phyloP scores from a whole-genome alignment of 148 eudicot genomes.

The Pharnaceum exiguum region DNA sequence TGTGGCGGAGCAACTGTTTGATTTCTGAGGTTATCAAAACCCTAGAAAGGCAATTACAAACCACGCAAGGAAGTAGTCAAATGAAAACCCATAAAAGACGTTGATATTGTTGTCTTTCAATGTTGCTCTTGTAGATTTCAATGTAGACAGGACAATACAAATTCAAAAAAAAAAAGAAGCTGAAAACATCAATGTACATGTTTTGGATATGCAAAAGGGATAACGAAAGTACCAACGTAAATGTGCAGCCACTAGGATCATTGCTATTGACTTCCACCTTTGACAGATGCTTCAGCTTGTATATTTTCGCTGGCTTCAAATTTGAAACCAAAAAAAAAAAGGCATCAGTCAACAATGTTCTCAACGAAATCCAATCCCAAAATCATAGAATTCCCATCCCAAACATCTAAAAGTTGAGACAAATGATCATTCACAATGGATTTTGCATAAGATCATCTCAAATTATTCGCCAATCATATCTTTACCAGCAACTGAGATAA shows the following conservation, averaged over 20 bases:
- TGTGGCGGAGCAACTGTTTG: conserved; percentile 92
- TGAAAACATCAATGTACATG: not conserved
- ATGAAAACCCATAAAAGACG: not conserved
- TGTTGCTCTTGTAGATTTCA: not conserved
- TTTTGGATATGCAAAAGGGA: not conserved
- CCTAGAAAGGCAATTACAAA: conserved; percentile 33
- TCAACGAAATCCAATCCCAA: not conserved
- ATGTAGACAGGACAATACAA: not conserved
- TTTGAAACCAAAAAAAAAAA: conserved; percentile 5
- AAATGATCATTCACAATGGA: not conserved
- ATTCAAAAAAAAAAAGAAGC: not conserved
- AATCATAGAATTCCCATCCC: not conserved
- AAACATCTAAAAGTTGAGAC: not conserved
- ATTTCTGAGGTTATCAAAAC: conserved; percentile 96
- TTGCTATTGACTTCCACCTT: conserved; percentile 84
- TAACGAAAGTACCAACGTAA: conserved; percentile 57
- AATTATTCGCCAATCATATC: not conserved
- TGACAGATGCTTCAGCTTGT: conserved; percentile 87
- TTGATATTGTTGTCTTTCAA: not conserved
- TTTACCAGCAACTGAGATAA: no score
- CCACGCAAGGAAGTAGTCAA: not conserved
- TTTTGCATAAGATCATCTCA: not conserved
- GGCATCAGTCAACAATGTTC: not conserved
- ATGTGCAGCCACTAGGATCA: conserved; percentile 90
- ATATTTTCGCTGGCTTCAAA: conserved; percentile 78